phyloP scores from a whole-genome alignment of 345 rosid species.

The Populus tremula region DNA sequence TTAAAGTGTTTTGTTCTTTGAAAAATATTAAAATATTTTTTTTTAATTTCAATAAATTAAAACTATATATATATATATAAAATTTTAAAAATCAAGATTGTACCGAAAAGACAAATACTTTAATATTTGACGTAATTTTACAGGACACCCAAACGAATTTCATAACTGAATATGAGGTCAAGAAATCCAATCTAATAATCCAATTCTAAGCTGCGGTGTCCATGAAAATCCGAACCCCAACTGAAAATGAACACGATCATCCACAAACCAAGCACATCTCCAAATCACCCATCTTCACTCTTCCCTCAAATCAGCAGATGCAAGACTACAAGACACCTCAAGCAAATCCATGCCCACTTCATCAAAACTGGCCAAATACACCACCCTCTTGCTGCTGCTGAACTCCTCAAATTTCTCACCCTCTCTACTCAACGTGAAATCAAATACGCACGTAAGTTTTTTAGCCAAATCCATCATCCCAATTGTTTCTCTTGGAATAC shows the following conservation, averaged over 20 bases:
- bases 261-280: conserved; percentile 8
- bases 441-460: conserved; percentile 45
- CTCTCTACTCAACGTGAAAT: conserved; percentile 46
- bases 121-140: too few species aligned
- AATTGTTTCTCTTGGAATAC: conserved; percentile 85
- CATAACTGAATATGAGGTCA: too few species aligned
- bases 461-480: conserved; percentile 43
- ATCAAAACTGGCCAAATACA: conserved; percentile 56
- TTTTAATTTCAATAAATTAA: too few species aligned
- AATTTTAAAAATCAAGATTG: too few species aligned
- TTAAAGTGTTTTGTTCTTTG: too few species aligned
- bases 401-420: conserved; percentile 49
- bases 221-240: neutral
- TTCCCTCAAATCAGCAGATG: conserved; percentile 56
- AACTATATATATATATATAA: too few species aligned
- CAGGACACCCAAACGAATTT: too few species aligned
- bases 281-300: conserved; percentile 45
- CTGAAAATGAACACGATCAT: conserved; percentile 20
- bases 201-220: too few species aligned
- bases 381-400: conserved; percentile 69
- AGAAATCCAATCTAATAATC: too few species aligned
- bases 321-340: conserved; percentile 42
- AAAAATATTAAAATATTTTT: too few species aligned
- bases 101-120: too few species aligned
- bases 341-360: conserved; percentile 64